Conservation (phyloP, 805 yeast species). For the Danielia reshetovae region DNA sequence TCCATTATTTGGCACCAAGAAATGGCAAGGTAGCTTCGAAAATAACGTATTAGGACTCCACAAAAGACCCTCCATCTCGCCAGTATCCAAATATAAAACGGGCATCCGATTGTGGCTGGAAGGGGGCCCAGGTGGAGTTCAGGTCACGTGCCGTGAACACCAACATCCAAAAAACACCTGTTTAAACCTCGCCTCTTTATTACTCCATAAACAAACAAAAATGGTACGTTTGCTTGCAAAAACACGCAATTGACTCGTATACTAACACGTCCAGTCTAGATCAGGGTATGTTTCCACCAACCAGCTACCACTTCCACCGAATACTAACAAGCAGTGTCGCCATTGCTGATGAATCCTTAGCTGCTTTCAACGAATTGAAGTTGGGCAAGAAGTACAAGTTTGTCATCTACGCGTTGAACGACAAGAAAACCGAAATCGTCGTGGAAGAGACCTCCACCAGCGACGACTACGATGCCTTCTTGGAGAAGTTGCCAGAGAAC, state of each 20-base stretch:
- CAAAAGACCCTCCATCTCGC: not conserved
- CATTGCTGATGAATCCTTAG: conserved; percentile 75
- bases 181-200: not conserved
- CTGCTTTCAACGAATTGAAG: conserved; percentile 94
- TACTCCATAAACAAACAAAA: not conserved
- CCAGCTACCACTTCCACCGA: not conserved
- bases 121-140: no score
- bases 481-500: conserved; percentile 87
- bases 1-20: no score
- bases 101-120: no score
- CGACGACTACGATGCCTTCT: conserved; percentile 75
- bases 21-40: conserved; percentile 9
- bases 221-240: not conserved
- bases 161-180: no score
- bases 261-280: conserved; percentile 18
- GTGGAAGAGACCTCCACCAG: conserved; percentile 81
- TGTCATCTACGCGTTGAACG: conserved; percentile 77
- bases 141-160: not conserved
- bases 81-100: not conserved
- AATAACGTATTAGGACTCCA: not conserved
- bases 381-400: conserved; percentile 87
- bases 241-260: not conserved
- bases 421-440: conserved; percentile 82
- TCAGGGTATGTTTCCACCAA: conserved; percentile 18
- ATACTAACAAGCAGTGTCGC: conserved; percentile 37